Percentiles rank a stretch among this genome's conserved stretches.
Evolutionary conservation across 768 basidiomycete genomes (phyloP).

Genomic region (Trametes elegans): DNA sequence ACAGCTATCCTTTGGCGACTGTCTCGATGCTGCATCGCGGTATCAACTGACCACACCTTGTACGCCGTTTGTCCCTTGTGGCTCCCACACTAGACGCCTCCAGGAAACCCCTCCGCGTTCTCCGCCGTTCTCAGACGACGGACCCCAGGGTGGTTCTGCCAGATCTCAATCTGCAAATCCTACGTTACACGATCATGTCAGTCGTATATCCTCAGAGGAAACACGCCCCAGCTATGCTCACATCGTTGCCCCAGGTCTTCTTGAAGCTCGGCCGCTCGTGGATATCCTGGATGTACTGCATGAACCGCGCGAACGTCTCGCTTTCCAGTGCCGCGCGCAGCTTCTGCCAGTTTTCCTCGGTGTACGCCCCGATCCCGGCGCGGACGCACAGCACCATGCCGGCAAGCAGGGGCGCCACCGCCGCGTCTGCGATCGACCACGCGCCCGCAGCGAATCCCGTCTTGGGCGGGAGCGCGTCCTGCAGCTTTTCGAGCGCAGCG

Average conservation of each 20-base stretch:
- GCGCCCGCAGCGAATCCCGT: constrained; percentile 43
- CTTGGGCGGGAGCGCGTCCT: constrained; percentile 45
- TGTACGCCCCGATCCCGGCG: constrained; percentile 52
- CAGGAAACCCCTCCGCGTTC: too few relatives aligned
- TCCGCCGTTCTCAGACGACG: too few relatives aligned
- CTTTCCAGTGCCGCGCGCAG: constrained; percentile 41
- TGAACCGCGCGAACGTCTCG: constrained; percentile 47
- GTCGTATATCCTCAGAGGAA: too few relatives aligned
- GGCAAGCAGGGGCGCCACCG: constrained; percentile 56
- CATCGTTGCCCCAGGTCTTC: constrained; percentile 46
- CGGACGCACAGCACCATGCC: constrained; percentile 42
- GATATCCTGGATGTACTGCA: constrained; percentile 45
- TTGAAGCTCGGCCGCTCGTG: constrained; percentile 51
- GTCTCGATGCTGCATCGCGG: too few relatives aligned
- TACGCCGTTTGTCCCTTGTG: too few relatives aligned
- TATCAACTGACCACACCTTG: too few relatives aligned
- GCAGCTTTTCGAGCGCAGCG: constrained; percentile 43
- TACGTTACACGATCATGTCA: too few relatives aligned
- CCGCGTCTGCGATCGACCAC: constrained; percentile 61
- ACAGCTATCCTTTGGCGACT: too few relatives aligned
- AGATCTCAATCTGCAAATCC: too few relatives aligned
- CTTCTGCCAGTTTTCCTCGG: constrained; percentile 45
- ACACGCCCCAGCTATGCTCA: too few relatives aligned
- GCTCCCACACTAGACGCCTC: too few relatives aligned
- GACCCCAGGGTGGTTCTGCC: too few relatives aligned